A percentile compares a stretch with the other conserved stretches of the same genome.
Conservation (phyloP, 306 rosid species). For the Arachis hypogaea region DNA sequence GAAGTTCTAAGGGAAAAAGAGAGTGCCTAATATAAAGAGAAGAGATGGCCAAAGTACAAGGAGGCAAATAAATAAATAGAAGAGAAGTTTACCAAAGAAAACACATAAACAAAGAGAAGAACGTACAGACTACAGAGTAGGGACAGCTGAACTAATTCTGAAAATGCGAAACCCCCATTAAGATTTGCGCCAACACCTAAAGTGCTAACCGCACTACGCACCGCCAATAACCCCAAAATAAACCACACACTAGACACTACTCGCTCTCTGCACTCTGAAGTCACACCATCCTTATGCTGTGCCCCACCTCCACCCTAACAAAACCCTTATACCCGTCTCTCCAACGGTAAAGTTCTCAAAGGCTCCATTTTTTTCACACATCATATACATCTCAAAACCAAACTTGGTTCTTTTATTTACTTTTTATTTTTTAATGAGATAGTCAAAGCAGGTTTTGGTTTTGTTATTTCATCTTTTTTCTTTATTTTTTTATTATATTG, state of each 20-base stretch:
- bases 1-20: too few species aligned
- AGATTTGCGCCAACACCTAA: too few species aligned
- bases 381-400: background rate
- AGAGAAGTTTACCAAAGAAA: background rate
- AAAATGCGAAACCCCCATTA: background rate
- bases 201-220: background rate
- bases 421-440: background rate
- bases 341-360: constrained; percentile 7
- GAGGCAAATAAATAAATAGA: background rate
- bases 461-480: background rate
- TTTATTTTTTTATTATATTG: background rate
- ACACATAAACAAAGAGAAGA: too few species aligned
- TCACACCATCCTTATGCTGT: constrained; percentile 4
- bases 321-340: background rate
- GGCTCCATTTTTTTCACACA: constrained; percentile 3
- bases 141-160: background rate
- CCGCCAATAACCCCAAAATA: background rate
- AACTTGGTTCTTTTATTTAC: background rate
- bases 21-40: background rate
- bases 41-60: background rate
- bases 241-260: too few species aligned
- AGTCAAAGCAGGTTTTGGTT: constrained; percentile 29
- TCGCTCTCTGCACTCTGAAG: background rate
- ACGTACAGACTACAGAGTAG: background rate
- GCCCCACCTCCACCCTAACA: background rate